phyloP scores from a whole-genome alignment of 2,329 filamentous ascomycete species.

The Colletotrichum tamarilloi region DNA sequence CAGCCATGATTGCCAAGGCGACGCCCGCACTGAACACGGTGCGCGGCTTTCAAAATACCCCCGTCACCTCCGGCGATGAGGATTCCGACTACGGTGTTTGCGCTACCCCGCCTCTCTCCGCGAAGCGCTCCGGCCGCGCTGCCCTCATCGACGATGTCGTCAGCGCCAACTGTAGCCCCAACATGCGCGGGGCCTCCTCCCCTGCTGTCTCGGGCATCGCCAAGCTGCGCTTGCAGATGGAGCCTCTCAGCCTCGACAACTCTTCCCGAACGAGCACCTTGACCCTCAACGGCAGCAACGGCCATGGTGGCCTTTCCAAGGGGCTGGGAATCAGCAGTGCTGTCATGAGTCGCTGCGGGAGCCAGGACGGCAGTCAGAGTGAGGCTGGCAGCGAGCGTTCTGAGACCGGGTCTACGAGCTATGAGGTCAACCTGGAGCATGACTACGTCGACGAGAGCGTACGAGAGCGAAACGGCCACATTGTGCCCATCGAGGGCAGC shows the following conservation, averaged over 20 bases:
- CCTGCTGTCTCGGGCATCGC: constrained; percentile 79
- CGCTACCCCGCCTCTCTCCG: constrained; percentile 34
- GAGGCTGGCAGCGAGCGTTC: constrained; percentile 69
- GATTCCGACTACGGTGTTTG: constrained; percentile 61
- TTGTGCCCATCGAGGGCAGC: constrained; percentile 64
- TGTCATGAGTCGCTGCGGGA: constrained; percentile 65
- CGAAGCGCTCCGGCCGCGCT: constrained; percentile 48
- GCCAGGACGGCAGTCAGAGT: constrained; percentile 66
- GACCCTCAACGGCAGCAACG: constrained; percentile 62
- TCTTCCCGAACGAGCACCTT: constrained; percentile 67
- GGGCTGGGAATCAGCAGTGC: constrained; percentile 60
- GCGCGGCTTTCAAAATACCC: constrained; percentile 67
- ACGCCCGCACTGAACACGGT: constrained; percentile 64
- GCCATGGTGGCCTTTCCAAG: constrained; percentile 45
- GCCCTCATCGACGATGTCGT: constrained; percentile 65
- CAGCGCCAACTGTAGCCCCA: constrained; percentile 72
- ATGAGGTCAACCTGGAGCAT: constrained; percentile 85
- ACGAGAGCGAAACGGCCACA: constrained; percentile 54
- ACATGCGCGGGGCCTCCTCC: constrained; percentile 63
- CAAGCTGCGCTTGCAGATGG: constrained; percentile 83
- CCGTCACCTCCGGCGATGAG: constrained; percentile 66
- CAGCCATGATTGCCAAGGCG: constrained; percentile 58
- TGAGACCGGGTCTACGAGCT: constrained; percentile 77
- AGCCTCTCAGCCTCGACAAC: constrained; percentile 76
- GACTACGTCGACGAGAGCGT: constrained; percentile 83